These are phyloP conservation scores for Podila epigama DNA, from an alignment of 192 early-diverging fungal species.

Conservation along the genomic window DNA sequence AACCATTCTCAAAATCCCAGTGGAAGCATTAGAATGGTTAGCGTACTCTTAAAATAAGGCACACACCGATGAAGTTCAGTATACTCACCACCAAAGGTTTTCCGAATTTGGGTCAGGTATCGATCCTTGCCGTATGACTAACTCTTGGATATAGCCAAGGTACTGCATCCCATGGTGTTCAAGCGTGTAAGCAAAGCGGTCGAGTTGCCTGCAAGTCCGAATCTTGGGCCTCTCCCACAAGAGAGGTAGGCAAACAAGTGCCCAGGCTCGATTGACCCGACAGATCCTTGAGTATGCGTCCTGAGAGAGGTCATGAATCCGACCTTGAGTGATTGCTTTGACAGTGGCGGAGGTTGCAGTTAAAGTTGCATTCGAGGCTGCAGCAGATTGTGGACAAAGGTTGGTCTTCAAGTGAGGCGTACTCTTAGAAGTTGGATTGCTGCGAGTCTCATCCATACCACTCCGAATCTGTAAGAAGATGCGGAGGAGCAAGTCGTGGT, in stretches of 20 bases:
- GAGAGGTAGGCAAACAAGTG: constrained; percentile 4
- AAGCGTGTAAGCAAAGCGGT: constrained; percentile 10
- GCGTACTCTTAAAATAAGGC: no score
- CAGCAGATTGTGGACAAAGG: not conserved
- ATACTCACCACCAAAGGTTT: constrained; percentile 10
- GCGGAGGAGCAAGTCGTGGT: not conserved
- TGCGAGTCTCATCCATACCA: not conserved
- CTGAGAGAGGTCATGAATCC: constrained; percentile 12
- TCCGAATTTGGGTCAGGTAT: constrained; percentile 10
- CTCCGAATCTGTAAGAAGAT: not conserved
- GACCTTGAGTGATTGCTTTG: constrained; percentile 6
- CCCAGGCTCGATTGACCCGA: constrained; percentile 12
- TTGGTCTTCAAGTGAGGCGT: not conserved
- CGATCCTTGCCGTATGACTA: constrained; percentile 9
- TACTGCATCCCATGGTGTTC: constrained; percentile 16
- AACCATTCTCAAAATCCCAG: no score
- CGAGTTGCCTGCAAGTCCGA: constrained; percentile 11
- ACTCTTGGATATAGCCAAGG: constrained; percentile 11
- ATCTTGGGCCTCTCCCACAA: constrained; percentile 18
- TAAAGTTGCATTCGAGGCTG: constrained; percentile 1
- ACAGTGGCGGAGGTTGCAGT: constrained; percentile 2
- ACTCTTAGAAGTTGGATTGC: not conserved
- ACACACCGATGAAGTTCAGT: no score
- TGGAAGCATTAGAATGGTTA: no score
- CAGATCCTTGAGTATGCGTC: constrained; percentile 13